Evolutionary conservation across 176 grass and related monocot genomes (phyloP).

Genomic region (Elaeis guineensis): DNA sequence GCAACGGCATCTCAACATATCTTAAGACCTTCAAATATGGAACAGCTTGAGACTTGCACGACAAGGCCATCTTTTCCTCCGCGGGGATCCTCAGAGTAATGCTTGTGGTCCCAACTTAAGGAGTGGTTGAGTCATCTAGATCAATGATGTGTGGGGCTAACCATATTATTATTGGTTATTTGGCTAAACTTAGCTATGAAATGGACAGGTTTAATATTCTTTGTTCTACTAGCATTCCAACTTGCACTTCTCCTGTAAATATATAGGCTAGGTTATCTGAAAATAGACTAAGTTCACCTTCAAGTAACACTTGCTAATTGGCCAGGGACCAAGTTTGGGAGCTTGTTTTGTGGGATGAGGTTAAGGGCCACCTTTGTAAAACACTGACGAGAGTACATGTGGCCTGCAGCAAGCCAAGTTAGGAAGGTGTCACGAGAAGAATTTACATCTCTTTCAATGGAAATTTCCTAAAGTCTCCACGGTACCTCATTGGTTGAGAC

Average conservation of each 20-base stretch:
- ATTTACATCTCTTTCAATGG: not conserved
- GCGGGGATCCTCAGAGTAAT: not conserved
- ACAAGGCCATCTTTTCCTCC: not conserved
- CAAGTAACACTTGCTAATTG: not conserved
- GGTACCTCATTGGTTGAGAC: too few species aligned
- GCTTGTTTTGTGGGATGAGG: not conserved
- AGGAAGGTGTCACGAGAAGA: not conserved
- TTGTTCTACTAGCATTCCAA: too few species aligned
- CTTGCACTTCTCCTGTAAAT: too few species aligned
- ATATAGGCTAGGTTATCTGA: too few species aligned
- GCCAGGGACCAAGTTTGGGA: not conserved
- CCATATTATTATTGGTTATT: not conserved
- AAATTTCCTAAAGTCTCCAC: too few species aligned
- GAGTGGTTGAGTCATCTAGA: not conserved
- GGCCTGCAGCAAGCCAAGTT: not conserved
- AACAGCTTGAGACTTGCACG: not conserved
- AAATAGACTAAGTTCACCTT: not conserved
- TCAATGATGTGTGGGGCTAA: not conserved
- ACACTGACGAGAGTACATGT: not conserved
- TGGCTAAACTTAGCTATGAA: too few species aligned
- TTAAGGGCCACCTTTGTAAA: not conserved
- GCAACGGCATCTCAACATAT: too few species aligned
- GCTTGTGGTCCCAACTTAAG: not conserved
- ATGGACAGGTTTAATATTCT: too few species aligned
- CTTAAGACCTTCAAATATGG: not conserved